A percentile compares a stretch with the other conserved stretches of the same genome.
These are phyloP conservation scores for Plasmodium berghei DNA, from an alignment of 169 alveolate genomes.

Conservation along the genomic window DNA sequence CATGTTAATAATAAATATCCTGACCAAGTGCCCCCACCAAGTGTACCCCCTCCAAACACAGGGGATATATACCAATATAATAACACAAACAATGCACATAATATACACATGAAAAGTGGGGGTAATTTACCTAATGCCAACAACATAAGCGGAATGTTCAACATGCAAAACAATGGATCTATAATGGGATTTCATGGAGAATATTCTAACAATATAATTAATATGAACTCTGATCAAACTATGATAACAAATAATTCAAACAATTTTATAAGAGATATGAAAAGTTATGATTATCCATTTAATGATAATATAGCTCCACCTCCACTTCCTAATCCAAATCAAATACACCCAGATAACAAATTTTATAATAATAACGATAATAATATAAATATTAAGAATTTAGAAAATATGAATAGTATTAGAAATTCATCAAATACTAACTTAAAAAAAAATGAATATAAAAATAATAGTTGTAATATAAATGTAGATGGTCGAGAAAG, in stretches of 20 bases:
- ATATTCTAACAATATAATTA: too few relatives aligned
- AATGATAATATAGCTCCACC: not conserved
- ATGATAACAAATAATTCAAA: too few relatives aligned
- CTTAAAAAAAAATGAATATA: conserved; percentile 2
- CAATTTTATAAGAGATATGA: not conserved
- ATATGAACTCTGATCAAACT: too few relatives aligned
- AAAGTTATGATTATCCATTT: not conserved
- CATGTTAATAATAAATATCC: not conserved
- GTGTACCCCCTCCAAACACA: not conserved
- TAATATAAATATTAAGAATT: not conserved
- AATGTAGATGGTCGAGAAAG: conserved; percentile 83
- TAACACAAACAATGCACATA: not conserved
- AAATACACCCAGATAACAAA: not conserved
- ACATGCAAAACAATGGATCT: too few relatives aligned
- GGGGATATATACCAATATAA: not conserved
- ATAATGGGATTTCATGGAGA: too few relatives aligned
- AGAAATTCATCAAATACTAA: conserved; percentile 1
- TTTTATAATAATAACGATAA: not conserved
- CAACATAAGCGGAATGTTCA: too few relatives aligned
- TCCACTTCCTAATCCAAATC: too few relatives aligned
- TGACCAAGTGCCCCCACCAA: not conserved
- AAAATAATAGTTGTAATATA: conserved; percentile 29
- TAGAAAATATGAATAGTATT: not conserved
- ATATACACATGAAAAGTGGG: not conserved
- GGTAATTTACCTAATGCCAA: too few relatives aligned